phyloP scores from a whole-genome alignment of 805 yeast species.

The Hanseniaspora jakobsenii region DNA sequence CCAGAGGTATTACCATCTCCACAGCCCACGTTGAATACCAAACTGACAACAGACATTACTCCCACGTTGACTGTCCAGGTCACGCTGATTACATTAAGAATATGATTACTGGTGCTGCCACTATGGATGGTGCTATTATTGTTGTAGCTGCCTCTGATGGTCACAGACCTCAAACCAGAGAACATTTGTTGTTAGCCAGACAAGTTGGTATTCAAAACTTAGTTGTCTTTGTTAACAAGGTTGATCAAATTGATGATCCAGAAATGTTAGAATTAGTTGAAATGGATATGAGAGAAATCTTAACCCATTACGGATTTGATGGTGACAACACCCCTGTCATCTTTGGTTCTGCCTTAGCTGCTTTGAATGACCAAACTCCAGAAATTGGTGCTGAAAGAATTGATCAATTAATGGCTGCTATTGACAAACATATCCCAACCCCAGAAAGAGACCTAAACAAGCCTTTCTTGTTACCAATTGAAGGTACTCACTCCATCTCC shows the following conservation, averaged over 20 bases:
- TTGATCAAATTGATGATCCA: constrained; percentile 94
- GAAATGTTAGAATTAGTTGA: constrained; percentile 99
- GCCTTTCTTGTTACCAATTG: constrained; percentile 94
- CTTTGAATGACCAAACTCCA: constrained; percentile 75
- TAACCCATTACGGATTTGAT: constrained; percentile 84
- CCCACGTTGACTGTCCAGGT: constrained; percentile 98
- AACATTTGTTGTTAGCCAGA: constrained; percentile 94
- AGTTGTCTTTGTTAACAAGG: constrained; percentile 96
- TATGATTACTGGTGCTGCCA: constrained; percentile 99
- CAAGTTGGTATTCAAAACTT: constrained; percentile 98
- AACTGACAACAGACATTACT: constrained; percentile 87
- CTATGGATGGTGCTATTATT: constrained; percentile 98
- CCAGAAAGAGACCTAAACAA: constrained; percentile 92
- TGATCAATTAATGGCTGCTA: constrained; percentile 72
- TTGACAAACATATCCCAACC: constrained; percentile 90
- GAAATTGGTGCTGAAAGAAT: constrained; percentile 88
- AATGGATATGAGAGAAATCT: constrained; percentile 98
- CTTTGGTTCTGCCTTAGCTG: constrained; percentile 97
- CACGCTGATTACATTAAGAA: constrained; percentile 98
- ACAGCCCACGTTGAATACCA: constrained; percentile 97
- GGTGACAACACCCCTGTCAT: constrained; percentile 97
- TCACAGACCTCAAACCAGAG: constrained; percentile 99
- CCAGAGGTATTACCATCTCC: constrained; percentile 97
- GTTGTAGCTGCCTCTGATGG: constrained; percentile 99
- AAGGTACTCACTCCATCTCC: constrained; percentile 92